phyloP scores from a whole-genome alignment of 2,329 filamentous ascomycete species.

The Xylaria sp. region DNA sequence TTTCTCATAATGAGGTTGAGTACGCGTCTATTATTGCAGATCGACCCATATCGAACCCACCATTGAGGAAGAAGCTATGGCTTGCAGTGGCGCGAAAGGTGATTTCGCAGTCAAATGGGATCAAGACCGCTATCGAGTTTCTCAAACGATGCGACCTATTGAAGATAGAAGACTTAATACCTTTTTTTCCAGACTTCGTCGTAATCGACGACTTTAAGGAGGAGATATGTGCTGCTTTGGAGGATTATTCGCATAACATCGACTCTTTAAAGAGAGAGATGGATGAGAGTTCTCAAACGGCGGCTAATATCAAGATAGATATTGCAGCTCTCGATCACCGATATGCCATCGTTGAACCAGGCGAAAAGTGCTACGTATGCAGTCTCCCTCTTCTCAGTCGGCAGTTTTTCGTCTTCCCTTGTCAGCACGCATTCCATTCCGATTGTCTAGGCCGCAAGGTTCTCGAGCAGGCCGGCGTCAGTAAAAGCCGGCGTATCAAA shows the following conservation, averaged over 20 bases:
- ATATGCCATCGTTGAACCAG: slow-evolving; percentile 95
- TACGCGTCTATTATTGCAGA: slow-evolving; percentile 90
- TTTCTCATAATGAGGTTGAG: slow-evolving; percentile 88
- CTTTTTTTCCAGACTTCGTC: slow-evolving; percentile 98
- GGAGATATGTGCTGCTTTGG: slow-evolving; percentile 91
- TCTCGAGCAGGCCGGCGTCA: slow-evolving; percentile 77
- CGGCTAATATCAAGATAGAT: slow-evolving; percentile 87
- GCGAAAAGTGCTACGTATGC: slow-evolving; percentile 92
- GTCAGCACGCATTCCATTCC: slow-evolving; percentile 96
- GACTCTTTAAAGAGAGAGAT: slow-evolving; percentile 89
- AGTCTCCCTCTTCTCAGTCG: slow-evolving; percentile 82
- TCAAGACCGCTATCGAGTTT: slow-evolving; percentile 93
- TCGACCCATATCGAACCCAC: slow-evolving; percentile 76
- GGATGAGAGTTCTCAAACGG: slow-evolving; percentile 90
- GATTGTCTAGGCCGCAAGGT: slow-evolving; percentile 90
- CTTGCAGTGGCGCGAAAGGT: slow-evolving; percentile 93
- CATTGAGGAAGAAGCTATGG: slow-evolving; percentile 92
- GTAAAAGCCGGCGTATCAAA: slow-evolving; percentile 77
- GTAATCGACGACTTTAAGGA: slow-evolving; percentile 99
- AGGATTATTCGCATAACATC: slow-evolving; percentile 91
- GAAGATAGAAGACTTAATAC: slow-evolving; percentile 94
- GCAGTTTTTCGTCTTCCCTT: slow-evolving; percentile 98
- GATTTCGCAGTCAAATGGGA: slow-evolving; percentile 82
- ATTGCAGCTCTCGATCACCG: slow-evolving; percentile 84
- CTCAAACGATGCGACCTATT: slow-evolving; percentile 89